Conservation (phyloP, 108 stramenopile species). For the Chaetoceros muelleri region DNA sequence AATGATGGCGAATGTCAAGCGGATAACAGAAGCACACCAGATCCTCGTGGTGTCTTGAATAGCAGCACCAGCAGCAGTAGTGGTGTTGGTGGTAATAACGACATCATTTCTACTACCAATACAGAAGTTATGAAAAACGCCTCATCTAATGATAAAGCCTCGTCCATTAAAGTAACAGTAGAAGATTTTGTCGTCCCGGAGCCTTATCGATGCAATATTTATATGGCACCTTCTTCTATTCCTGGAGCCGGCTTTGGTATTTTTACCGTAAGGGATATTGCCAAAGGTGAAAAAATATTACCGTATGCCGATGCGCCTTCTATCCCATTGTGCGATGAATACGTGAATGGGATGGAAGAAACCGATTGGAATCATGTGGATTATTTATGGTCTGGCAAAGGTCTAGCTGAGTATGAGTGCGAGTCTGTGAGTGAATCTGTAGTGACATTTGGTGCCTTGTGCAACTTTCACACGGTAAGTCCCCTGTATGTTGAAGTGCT, state of each 20-base stretch:
- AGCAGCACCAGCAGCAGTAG: too few relatives aligned
- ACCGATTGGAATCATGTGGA: neutral
- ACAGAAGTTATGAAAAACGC: too few relatives aligned
- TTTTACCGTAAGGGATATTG: slow-evolving; percentile 12
- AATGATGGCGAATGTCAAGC: too few relatives aligned
- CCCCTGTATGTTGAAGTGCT: too few relatives aligned
- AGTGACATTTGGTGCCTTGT: neutral
- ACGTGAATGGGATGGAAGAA: neutral
- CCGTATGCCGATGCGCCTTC: neutral
- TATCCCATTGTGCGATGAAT: neutral
- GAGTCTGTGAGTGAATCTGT: neutral
- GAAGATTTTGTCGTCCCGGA: too few relatives aligned
- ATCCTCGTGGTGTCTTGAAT: too few relatives aligned
- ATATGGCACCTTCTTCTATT: slow-evolving; percentile 32
- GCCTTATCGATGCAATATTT: slow-evolving; percentile 15
- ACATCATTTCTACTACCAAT: too few relatives aligned
- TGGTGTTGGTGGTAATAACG: too few relatives aligned
- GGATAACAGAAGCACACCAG: too few relatives aligned
- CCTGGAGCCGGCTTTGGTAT: slow-evolving; percentile 31
- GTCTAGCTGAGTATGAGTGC: neutral
- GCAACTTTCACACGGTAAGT: neutral
- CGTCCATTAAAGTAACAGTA: too few relatives aligned
- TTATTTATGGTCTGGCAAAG: neutral
- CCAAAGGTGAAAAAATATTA: slow-evolving; percentile 4
- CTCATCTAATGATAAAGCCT: too few relatives aligned